Evolutionary conservation across 257 asterid genomes (phyloP).

Genomic region (Salvia splendens): DNA sequence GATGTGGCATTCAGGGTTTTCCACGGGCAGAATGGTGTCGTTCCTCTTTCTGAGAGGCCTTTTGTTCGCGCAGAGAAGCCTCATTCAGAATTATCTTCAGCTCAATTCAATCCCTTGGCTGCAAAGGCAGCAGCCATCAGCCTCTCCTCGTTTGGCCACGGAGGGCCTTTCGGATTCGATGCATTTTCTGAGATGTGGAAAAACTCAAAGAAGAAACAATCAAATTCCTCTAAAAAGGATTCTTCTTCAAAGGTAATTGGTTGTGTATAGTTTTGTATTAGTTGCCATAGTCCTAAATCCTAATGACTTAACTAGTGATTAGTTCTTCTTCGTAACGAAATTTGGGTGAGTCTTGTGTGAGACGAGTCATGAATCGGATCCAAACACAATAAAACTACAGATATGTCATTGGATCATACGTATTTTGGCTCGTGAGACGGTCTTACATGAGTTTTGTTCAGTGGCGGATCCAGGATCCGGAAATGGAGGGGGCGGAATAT

Average conservation of each 20-base stretch:
- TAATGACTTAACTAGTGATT: not conserved
- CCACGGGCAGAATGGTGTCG: conserved; percentile 97
- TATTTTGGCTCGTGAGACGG: too few species aligned
- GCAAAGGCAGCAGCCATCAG: conserved; percentile 95
- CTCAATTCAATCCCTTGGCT: conserved; percentile 87
- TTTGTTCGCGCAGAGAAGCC: conserved; percentile 40
- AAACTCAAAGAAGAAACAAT: conserved; percentile 50
- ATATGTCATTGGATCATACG: too few species aligned
- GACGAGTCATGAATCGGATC: too few species aligned
- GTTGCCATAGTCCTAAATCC: not conserved
- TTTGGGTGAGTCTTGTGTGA: too few species aligned
- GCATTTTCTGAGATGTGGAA: conserved; percentile 71
- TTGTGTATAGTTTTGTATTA: not conserved
- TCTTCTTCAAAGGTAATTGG: conserved; percentile 69
- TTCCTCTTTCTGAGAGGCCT: conserved; percentile 76
- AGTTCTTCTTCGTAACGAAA: too few species aligned
- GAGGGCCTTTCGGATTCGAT: conserved; percentile 87
- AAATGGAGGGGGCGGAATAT: too few species aligned
- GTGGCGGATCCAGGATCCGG: too few species aligned
- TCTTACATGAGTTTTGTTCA: too few species aligned
- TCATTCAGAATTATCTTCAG: conserved; percentile 48
- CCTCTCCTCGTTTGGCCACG: conserved; percentile 80
- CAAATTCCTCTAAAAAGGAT: conserved; percentile 56
- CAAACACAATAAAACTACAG: too few species aligned
- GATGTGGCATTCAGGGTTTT: conserved; percentile 81